Conservation (phyloP, 2,329 filamentous ascomycete species). For the Pseudogymnoascus sp. region DNA sequence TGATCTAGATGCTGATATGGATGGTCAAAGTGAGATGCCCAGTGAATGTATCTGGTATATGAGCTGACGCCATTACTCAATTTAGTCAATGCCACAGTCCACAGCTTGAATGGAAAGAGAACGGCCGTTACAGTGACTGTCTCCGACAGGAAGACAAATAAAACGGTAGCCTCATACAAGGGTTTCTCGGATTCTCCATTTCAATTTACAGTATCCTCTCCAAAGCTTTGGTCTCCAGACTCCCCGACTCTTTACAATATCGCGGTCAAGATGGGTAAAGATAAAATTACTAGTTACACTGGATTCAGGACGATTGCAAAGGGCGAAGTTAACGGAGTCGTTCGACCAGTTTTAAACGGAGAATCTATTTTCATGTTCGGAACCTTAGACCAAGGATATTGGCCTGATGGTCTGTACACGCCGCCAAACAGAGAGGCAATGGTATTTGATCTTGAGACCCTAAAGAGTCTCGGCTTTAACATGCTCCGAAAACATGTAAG, state of each 20-base stretch:
- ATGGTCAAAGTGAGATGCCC: conserved; percentile 40
- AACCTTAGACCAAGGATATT: conserved; percentile 63
- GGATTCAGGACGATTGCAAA: conserved; percentile 58
- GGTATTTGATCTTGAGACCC: conserved; percentile 54
- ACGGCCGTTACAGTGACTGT: conserved; percentile 19
- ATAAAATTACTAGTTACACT: conserved; percentile 56
- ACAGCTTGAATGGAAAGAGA: conserved; percentile 34
- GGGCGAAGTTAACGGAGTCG: conserved; percentile 48
- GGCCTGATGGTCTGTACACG: conserved; percentile 61
- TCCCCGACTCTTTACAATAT: conserved; percentile 58
- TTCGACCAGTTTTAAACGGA: conserved; percentile 45
- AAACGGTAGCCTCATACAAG: conserved; percentile 27
- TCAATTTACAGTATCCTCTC: conserved; percentile 45
- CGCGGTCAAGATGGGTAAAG: conserved; percentile 44
- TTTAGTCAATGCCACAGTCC: conserved; percentile 48
- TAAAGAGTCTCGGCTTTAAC: conserved; percentile 63
- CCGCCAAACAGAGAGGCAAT: conserved; percentile 61
- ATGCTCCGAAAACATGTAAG: conserved; percentile 63
- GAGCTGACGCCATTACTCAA: background rate
- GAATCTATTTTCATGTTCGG: conserved; percentile 61
- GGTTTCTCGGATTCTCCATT: conserved; percentile 44
- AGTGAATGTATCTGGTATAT: background rate
- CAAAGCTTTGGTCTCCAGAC: conserved; percentile 58
- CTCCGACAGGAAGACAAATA: conserved; percentile 7
- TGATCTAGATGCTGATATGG: conserved; percentile 40